Evolutionary conservation across 345 rosid genomes (phyloP).

Genomic region (Eucalyptus pauciflora): DNA sequence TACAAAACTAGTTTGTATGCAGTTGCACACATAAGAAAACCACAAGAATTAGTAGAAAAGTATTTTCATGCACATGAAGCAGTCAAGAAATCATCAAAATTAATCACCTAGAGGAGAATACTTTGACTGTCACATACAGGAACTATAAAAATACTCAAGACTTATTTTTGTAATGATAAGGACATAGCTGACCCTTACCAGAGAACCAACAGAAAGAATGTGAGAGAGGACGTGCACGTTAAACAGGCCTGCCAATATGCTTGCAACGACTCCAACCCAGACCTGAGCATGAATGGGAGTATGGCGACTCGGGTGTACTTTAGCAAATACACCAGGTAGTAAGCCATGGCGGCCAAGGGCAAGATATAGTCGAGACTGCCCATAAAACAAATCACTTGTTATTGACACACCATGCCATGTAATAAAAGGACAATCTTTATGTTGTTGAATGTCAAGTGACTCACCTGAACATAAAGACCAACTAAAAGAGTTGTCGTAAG

Average conservation of each 20-base stretch:
- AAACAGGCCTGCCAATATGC: constrained; percentile 65
- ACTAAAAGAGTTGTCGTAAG: constrained; percentile 90
- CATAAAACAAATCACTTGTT: background rate
- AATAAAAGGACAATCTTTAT: background rate
- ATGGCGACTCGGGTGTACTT: constrained; percentile 64
- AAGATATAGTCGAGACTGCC: constrained; percentile 86
- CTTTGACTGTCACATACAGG: background rate
- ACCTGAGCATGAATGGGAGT: constrained; percentile 91
- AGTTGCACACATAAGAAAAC: background rate
- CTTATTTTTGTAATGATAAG: background rate
- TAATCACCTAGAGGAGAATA: background rate
- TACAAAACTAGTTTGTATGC: background rate
- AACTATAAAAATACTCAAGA: background rate
- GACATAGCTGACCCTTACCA: constrained; percentile 39
- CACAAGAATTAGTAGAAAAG: background rate
- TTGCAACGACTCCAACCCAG: constrained; percentile 90
- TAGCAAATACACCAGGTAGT: constrained; percentile 80
- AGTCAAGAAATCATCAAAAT: background rate
- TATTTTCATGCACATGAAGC: background rate
- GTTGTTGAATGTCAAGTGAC: background rate
- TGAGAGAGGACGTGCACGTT: constrained; percentile 75
- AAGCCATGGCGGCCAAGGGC: constrained; percentile 97
- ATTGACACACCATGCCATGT: background rate
- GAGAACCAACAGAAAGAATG: constrained; percentile 91
- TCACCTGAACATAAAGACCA: constrained; percentile 98